Evolutionary conservation across 768 basidiomycete genomes (phyloP).

Genomic region (Amanita jacksonii): DNA sequence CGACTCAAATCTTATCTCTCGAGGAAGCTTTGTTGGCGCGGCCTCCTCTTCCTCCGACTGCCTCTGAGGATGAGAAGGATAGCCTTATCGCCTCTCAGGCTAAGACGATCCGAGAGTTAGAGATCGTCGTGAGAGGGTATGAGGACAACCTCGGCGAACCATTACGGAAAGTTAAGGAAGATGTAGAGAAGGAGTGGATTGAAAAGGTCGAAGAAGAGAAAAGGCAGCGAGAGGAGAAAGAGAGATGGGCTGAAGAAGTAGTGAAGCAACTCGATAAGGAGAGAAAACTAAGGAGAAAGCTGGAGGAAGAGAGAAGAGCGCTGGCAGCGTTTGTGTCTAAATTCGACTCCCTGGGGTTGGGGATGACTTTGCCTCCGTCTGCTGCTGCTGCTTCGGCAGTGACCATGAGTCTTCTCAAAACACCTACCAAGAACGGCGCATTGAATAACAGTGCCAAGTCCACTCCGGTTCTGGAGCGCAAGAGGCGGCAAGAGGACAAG

Average conservation of each 20-base stretch:
- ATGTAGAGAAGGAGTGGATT: conserved; percentile 68
- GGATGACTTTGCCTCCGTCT: conserved; percentile 24
- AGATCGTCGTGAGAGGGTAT: conserved; percentile 59
- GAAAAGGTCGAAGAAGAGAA: conserved; percentile 49
- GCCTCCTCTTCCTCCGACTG: conserved; percentile 54
- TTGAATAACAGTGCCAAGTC: not conserved
- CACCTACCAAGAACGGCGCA: not conserved
- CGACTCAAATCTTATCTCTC: conserved; percentile 74
- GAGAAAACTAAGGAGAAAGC: conserved; percentile 54
- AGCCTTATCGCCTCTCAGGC: conserved; percentile 62
- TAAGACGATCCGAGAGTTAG: conserved; percentile 70
- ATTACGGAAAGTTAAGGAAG: conserved; percentile 53
- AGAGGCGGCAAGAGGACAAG: conserved; percentile 1
- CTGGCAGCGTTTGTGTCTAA: conserved; percentile 74
- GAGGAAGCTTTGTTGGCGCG: conserved; percentile 69
- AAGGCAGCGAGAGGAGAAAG: conserved; percentile 54
- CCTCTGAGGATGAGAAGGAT: conserved; percentile 67
- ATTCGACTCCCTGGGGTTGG: conserved; percentile 66
- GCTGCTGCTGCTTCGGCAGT: conserved; percentile 39
- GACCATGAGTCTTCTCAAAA: not conserved
- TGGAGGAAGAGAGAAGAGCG: conserved; percentile 73
- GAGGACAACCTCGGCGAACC: conserved; percentile 69
- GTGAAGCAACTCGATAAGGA: conserved; percentile 73
- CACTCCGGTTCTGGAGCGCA: conserved; percentile 3
- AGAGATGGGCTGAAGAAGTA: conserved; percentile 65